Percentiles rank a stretch among this genome's conserved stretches.
phyloP scores from a whole-genome alignment of 345 rosid species.

The Draba incana region DNA sequence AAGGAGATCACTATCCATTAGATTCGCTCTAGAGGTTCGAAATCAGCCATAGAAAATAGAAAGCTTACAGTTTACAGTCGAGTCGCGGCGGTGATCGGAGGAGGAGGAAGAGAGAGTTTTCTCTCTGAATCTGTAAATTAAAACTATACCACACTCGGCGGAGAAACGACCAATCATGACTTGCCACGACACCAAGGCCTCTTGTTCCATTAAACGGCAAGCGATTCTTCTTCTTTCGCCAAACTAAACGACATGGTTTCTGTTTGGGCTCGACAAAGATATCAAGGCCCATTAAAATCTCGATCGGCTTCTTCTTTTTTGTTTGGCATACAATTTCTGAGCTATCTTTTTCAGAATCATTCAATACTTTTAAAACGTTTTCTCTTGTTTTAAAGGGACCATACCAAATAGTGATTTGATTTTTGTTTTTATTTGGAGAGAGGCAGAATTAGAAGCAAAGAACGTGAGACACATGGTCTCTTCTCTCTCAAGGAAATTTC shows the following conservation, averaged over 20 bases:
- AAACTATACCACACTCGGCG: not conserved
- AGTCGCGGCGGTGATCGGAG: conserved; percentile 31
- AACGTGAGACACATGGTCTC: conserved; percentile 5
- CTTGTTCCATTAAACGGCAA: conserved; percentile 21
- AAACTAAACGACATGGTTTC: conserved; percentile 13
- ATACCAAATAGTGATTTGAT: not conserved
- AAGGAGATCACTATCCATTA: conserved; percentile 6
- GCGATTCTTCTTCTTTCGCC: not conserved
- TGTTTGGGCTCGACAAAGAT: not conserved
- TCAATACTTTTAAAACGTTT: conserved; percentile 9
- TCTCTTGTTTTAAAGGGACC: not conserved
- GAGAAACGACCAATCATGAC: not conserved
- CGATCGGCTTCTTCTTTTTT: not conserved
- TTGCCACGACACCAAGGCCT: conserved; percentile 6
- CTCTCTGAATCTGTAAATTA: not conserved
- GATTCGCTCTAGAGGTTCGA: not conserved
- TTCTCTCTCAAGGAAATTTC: conserved; percentile 29
- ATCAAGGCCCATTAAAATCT: not conserved
- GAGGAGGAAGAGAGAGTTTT: not conserved
- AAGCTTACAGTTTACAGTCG: conserved; percentile 36
- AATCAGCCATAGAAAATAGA: conserved; percentile 17
- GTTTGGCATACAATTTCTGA: no score
- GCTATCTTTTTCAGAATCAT: conserved; percentile 8
- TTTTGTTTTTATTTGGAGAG: not conserved
- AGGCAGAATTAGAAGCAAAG: conserved; percentile 9